A percentile compares a stretch with the other conserved stretches of the same genome.
Evolutionary conservation across 2,329 filamentous ascomycete genomes (phyloP).

Genomic region (Xylaria polymorpha): DNA sequence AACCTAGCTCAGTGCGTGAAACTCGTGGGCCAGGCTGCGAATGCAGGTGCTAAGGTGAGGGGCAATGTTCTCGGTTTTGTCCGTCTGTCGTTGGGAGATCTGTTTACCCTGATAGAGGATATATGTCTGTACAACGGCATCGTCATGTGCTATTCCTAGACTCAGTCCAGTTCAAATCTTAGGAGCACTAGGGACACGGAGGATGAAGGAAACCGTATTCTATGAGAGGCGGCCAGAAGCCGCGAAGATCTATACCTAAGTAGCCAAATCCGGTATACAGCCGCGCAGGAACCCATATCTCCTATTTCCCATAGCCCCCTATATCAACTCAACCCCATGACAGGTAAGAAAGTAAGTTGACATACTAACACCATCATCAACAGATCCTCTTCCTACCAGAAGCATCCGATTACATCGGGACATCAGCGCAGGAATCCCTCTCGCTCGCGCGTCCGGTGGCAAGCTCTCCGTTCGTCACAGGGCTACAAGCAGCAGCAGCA

Average conservation of each 20-base stretch:
- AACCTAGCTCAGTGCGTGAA: constrained; percentile 83
- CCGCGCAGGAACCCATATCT: no score
- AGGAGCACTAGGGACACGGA: background rate
- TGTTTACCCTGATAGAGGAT: no score
- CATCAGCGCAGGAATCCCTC: constrained; percentile 73
- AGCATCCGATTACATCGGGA: constrained; percentile 88
- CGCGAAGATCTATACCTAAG: no score
- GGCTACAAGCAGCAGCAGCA: constrained; percentile 76
- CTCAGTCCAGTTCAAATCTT: background rate
- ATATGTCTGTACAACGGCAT: background rate
- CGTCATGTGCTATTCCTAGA: background rate
- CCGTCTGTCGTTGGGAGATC: no score
- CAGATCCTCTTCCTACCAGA: constrained; percentile 90
- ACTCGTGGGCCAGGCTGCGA: constrained; percentile 77
- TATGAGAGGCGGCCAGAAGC: background rate
- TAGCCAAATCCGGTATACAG: no score
- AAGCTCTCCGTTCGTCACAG: constrained; percentile 78
- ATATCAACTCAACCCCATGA: background rate
- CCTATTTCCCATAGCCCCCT: background rate
- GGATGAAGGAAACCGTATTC: background rate
- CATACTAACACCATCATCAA: background rate
- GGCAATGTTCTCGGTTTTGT: background rate
- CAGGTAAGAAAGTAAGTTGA: constrained; percentile 23
- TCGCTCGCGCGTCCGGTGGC: constrained; percentile 75
- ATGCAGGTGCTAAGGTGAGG: constrained; percentile 79